phyloP scores from a whole-genome alignment of 768 basidiomycete genomes.

The Phanerochaete sordida region DNA sequence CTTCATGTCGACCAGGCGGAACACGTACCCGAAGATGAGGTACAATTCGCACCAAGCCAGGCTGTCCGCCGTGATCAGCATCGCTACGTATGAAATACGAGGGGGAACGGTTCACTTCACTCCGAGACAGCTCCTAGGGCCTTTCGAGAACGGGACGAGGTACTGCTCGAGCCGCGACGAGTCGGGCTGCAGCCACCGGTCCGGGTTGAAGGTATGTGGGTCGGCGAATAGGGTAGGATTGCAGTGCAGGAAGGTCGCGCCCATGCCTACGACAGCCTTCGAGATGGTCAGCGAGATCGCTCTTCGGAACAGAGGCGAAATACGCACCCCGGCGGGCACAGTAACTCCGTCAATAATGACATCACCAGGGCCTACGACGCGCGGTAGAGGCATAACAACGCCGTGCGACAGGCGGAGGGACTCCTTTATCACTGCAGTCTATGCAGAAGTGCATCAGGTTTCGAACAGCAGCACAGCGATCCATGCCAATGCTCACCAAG shows the following conservation, averaged over 20 bases:
- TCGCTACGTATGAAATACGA: no score
- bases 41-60: slow-evolving; percentile 44
- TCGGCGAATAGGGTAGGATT: slow-evolving; percentile 38
- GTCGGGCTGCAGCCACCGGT: slow-evolving; percentile 38
- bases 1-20: slow-evolving; percentile 34
- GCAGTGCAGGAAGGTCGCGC: slow-evolving; percentile 29
- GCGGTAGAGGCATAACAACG: slow-evolving; percentile 34
- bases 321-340: slow-evolving; percentile 37
- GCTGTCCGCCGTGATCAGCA: no score
- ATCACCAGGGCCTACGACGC: slow-evolving; percentile 33
- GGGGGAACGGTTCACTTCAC: no score
- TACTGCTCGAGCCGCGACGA: slow-evolving; percentile 30
- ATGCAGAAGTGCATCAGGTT: background rate
- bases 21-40: slow-evolving; percentile 36
- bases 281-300: background rate
- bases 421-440: slow-evolving; percentile 48
- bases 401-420: slow-evolving; percentile 41
- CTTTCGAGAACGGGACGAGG: slow-evolving; percentile 41
- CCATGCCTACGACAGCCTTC: slow-evolving; percentile 38
- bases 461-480: background rate
- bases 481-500: slow-evolving; percentile 30
- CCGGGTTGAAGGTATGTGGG: slow-evolving; percentile 35
- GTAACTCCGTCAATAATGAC: slow-evolving; percentile 30
- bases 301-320: background rate
- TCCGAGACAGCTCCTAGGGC: slow-evolving; percentile 40